Evolutionary conservation across 495 filamentous ascomycete species (phyloP), one percentile per base, ranked within the genome.

Genomic region (Aspergillus saccharolyticus): DNA sequence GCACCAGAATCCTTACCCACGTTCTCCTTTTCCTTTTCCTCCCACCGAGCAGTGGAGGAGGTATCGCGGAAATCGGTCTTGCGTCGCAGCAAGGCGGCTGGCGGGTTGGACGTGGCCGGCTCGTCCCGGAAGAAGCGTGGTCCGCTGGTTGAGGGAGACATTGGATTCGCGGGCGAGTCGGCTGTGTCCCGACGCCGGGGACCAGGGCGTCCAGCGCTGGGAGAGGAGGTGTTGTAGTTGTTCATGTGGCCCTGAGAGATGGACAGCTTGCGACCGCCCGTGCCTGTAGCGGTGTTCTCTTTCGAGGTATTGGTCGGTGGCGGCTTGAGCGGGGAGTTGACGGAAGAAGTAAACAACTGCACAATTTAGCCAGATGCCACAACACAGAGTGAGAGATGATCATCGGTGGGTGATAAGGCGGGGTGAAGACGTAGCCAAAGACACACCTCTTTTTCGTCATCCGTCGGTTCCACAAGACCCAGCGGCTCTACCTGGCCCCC

Each of bases 241-340:
- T 73, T 78, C 28, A 66, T 65, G 44, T 73, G 69, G 59, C 72
- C 69, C 59, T 83, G 72, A 21, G 89, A 90, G 21, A 96, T 67
- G 0, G 90, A 96, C 14, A 82, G 74, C 71, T 93, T 95, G 52
- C 92, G 88, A 52, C 83, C 82, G 67, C 80, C 78, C 39, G 79
- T 65, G 46, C 75, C 78, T 18, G 81, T 76, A n/a, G 72, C 74
- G 42, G 74, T 76, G 43, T 78, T 82, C 46, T 95, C 90, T 65
- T 96, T 92, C 60, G 80, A 83, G 48, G 77, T 69, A 56, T 78
- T 84, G 62, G 87, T 88, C 44, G 83, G 83, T 7, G 89, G 90
- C 15, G 89, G 88, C 71, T 97, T 97, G 44, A 97, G 75, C 20
- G 90, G 85, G 15, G 94, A 97, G 68, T 97, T 98, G 62, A 98